A percentile compares a stretch with the other conserved stretches of the same genome.
Conservation (phyloP, 306 rosid species). For the Erythrophleum fordii region DNA sequence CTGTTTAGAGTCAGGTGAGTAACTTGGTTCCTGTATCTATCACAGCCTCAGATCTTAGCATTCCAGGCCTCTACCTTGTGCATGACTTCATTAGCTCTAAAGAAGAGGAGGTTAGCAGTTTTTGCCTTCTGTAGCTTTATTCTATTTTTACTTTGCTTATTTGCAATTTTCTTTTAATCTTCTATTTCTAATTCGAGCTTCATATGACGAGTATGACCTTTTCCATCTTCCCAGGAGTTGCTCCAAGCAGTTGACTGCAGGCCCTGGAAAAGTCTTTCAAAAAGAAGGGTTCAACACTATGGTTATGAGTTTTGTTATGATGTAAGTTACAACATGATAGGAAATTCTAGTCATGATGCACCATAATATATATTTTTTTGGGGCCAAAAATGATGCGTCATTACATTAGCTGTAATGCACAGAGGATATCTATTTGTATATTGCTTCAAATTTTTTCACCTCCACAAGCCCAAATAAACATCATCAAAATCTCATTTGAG, state of each 20-base stretch:
- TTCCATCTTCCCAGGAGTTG: constrained; percentile 54
- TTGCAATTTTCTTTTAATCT: constrained; percentile 11
- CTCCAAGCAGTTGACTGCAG: constrained; percentile 70
- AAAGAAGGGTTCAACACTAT: constrained; percentile 96
- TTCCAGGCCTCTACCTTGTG: constrained; percentile 79
- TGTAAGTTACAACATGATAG: constrained; percentile 48
- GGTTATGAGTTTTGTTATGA: constrained; percentile 88
- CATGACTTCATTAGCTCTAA: constrained; percentile 68
- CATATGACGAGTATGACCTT: background rate
- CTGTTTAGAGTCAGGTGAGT: constrained; percentile 49
- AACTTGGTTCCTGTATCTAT: constrained; percentile 68
- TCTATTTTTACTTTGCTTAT: constrained; percentile 27
- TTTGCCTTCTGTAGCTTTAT: constrained; percentile 30
- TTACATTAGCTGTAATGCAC: background rate
- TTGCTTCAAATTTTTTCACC: background rate
- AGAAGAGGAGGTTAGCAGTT: constrained; percentile 75
- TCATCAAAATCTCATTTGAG: background rate
- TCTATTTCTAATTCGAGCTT: constrained; percentile 1
- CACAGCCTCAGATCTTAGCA: constrained; percentile 68
- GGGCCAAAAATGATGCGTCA: background rate
- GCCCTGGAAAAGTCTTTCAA: constrained; percentile 77
- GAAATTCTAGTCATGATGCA: background rate
- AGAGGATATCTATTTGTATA: background rate
- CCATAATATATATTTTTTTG: background rate
- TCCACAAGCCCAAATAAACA: background rate